Percentiles rank a stretch among this genome's conserved stretches.
phyloP scores from a whole-genome alignment of 495 filamentous ascomycete genomes.

The Trichoderma parareesei region DNA sequence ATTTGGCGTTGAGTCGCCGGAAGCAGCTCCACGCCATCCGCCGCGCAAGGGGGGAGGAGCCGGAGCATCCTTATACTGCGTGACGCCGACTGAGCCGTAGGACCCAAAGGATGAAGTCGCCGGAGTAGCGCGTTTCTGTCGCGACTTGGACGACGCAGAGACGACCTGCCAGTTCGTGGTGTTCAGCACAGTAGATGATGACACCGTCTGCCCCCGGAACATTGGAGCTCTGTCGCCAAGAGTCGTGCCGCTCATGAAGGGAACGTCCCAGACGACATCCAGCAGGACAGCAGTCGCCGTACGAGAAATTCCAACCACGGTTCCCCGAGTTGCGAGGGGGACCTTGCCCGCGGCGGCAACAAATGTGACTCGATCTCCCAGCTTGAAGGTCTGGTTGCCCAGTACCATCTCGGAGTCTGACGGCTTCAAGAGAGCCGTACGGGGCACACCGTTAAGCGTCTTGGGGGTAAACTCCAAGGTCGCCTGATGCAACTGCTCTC shows the following conservation, averaged over 20 bases:
- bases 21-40: conserved; percentile 63
- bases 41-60: conserved; percentile 62
- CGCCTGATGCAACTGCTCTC: conserved; percentile 39
- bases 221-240: conserved; percentile 85
- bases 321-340: conserved; percentile 84
- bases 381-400: conserved; percentile 69
- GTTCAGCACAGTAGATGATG: conserved; percentile 76
- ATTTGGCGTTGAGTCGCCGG: conserved; percentile 24
- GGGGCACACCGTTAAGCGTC: conserved; percentile 69
- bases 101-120: conserved; percentile 52
- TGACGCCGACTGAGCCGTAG: conserved; percentile 51
- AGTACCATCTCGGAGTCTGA: conserved; percentile 86
- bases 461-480: conserved; percentile 41
- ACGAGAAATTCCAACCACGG: conserved; percentile 83
- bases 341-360: conserved; percentile 90
- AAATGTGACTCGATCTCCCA: conserved; percentile 90
- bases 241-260: conserved; percentile 93
- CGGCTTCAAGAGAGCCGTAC: conserved; percentile 81
- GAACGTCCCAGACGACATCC: conserved; percentile 86
- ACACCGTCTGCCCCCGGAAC: conserved; percentile 91
- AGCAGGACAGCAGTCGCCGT: conserved; percentile 73
- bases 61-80: conserved; percentile 60
- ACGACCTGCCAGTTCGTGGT: conserved; percentile 73
- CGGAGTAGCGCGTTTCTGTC: conserved; percentile 49
- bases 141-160: conserved; percentile 59